Evolutionary conservation across 805 yeast genomes (phyloP).

Genomic region (Zygosaccharomyces bisporus): DNA sequence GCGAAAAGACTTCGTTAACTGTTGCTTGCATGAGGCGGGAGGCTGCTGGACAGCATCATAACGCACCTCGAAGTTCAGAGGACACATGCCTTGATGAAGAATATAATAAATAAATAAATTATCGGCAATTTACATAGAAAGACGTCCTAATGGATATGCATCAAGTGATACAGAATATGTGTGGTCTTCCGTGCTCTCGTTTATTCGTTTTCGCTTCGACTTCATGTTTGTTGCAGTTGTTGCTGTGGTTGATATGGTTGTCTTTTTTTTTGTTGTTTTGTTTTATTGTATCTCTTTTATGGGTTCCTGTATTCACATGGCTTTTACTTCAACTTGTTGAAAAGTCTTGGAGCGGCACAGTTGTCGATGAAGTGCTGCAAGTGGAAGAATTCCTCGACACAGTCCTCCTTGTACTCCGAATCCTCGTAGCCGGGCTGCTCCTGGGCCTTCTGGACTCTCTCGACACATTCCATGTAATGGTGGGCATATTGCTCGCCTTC

Average conservation of each 20-base stretch:
- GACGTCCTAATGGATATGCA: slow-evolving; percentile 8
- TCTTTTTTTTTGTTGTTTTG: background rate
- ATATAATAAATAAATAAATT: slow-evolving; percentile 9
- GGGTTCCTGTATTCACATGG: slow-evolving; percentile 5
- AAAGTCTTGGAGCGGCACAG: slow-evolving; percentile 86
- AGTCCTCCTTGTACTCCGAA: slow-evolving; percentile 85
- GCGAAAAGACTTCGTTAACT: too few species aligned
- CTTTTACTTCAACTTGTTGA: slow-evolving; percentile 73
- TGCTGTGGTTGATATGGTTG: too few species aligned
- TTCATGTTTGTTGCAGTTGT: background rate
- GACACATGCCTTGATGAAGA: background rate
- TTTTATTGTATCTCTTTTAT: slow-evolving; percentile 1
- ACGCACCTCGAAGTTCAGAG: background rate
- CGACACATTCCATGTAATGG: slow-evolving; percentile 92
- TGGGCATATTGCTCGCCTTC: slow-evolving; percentile 72
- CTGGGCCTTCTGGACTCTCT: slow-evolving; percentile 84
- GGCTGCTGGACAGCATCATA: too few species aligned
- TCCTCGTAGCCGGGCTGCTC: slow-evolving; percentile 83
- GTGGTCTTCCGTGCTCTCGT: slow-evolving; percentile 7
- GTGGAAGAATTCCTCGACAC: slow-evolving; percentile 98
- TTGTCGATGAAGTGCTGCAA: slow-evolving; percentile 89
- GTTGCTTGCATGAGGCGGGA: too few species aligned
- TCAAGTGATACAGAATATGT: slow-evolving; percentile 6
- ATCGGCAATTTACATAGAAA: slow-evolving; percentile 9
- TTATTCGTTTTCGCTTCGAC: slow-evolving; percentile 4